A percentile compares a stretch with the other conserved stretches of the same genome.
Evolutionary conservation across 495 filamentous ascomycete species (phyloP).

Genomic region (Amphirosellinia nigrospora): DNA sequence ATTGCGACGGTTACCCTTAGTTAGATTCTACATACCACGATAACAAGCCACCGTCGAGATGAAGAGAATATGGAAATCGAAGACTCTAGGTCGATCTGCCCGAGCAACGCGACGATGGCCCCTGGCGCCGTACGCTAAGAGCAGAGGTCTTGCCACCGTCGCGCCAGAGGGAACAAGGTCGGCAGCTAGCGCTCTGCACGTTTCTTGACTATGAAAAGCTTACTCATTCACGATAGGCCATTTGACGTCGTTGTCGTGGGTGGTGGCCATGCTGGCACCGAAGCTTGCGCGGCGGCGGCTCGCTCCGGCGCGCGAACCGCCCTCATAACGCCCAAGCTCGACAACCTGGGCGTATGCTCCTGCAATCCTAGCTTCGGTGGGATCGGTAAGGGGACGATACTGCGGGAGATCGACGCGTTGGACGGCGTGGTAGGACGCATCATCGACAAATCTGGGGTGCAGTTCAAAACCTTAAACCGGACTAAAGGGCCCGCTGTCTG

Average conservation of each 20-base stretch:
- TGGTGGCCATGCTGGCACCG: slow-evolving; percentile 92
- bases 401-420: slow-evolving; percentile 93
- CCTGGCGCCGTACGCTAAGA: slow-evolving; percentile 19
- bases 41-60: slow-evolving; percentile 30
- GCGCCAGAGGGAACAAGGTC: slow-evolving; percentile 43
- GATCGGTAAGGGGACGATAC: slow-evolving; percentile 97
- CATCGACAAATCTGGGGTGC: slow-evolving; percentile 90
- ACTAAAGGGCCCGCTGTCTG: slow-evolving; percentile 95
- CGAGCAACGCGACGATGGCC: slow-evolving; percentile 25
- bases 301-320: slow-evolving; percentile 88
- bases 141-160: slow-evolving; percentile 47
- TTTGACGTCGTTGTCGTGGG: slow-evolving; percentile 97
- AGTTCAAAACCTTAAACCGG: slow-evolving; percentile 86
- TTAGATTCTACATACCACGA: background rate
- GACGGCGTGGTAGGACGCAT: slow-evolving; percentile 90
- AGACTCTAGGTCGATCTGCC: slow-evolving; percentile 40
- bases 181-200: slow-evolving; percentile 6
- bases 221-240: slow-evolving; percentile 50
- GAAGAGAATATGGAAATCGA: slow-evolving; percentile 44
- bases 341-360: slow-evolving; percentile 93
- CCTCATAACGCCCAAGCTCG: slow-evolving; percentile 82
- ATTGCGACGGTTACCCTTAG: slow-evolving; percentile 21
- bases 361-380: slow-evolving; percentile 98
- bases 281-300: slow-evolving; percentile 93
- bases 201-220: background rate